Percentiles rank a stretch among this genome's conserved stretches.
These are phyloP conservation scores for Cyberlindnera saturnus DNA, from an alignment of 805 yeast species.

Conservation along the genomic window DNA sequence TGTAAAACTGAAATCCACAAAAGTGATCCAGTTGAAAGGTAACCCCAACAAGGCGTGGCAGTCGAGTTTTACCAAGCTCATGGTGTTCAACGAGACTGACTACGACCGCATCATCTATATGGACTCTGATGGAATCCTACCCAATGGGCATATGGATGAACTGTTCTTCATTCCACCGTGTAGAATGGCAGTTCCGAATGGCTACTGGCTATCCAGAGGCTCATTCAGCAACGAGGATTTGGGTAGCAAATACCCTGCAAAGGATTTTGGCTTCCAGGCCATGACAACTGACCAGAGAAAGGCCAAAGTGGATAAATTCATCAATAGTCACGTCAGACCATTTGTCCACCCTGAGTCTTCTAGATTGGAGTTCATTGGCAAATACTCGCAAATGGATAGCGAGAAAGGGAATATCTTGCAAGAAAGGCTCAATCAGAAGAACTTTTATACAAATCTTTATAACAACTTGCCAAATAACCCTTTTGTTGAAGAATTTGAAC, in stretches of 20 bases:
- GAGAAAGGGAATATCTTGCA: too few species aligned
- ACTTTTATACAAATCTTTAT: constrained; percentile 27
- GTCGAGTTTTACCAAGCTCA: constrained; percentile 48
- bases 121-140: constrained; percentile 48
- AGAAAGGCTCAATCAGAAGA: constrained; percentile 5
- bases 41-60: constrained; percentile 32
- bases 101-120: constrained; percentile 51
- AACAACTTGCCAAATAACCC: constrained; percentile 32
- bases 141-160: constrained; percentile 42
- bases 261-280: constrained; percentile 18
- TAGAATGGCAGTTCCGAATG: constrained; percentile 40
- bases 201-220: constrained; percentile 32
- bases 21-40: constrained; percentile 12
- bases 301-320: constrained; percentile 7
- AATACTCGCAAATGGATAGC: too few species aligned
- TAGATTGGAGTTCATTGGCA: too few species aligned
- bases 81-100: constrained; percentile 41
- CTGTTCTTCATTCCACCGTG: constrained; percentile 44
- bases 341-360: constrained; percentile 1
- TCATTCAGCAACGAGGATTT: constrained; percentile 16
- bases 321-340: constrained; percentile 1
- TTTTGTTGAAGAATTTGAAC: constrained; percentile 24
- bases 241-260: constrained; percentile 13
- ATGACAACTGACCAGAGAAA: constrained; percentile 17
- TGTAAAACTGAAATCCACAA: constrained; percentile 14